These are phyloP conservation scores for Smallanthus sonchifolius DNA, from an alignment of 129 eudicot genomes.

Conservation along the genomic window DNA sequence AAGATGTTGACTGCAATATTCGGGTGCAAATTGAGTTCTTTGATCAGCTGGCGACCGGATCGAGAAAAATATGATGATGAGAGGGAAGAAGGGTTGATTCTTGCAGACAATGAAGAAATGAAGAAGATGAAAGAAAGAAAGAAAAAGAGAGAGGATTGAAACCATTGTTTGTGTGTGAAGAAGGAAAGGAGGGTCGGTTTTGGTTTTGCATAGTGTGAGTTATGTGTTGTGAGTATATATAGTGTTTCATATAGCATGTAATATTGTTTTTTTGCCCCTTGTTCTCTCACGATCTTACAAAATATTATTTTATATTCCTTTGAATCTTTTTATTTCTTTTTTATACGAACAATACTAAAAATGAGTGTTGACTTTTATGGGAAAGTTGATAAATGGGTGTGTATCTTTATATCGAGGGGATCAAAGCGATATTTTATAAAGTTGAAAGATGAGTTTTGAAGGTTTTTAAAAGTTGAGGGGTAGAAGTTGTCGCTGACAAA, in stretches of 20 bases:
- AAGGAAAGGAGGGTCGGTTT: conserved; percentile 4
- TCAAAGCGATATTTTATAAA: too few species aligned
- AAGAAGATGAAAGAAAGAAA: conserved; percentile 4
- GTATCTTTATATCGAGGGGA: too few species aligned
- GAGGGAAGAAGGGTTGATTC: not conserved
- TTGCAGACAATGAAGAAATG: too few species aligned
- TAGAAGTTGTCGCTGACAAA: too few species aligned
- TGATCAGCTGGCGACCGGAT: conserved; percentile 36
- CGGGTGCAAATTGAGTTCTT: conserved; percentile 56
- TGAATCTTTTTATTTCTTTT: not conserved
- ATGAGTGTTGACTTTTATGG: too few species aligned
- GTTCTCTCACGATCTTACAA: conserved; percentile 7
- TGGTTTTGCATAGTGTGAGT: conserved; percentile 13
- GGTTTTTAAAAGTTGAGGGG: too few species aligned
- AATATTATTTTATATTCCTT: not conserved
- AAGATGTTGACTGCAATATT: conserved; percentile 37
- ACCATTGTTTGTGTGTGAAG: conserved; percentile 27
- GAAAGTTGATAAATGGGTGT: too few species aligned
- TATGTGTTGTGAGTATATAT: conserved; percentile 11
- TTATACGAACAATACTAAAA: too few species aligned
- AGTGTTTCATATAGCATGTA: conserved; percentile 7
- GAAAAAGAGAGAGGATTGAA: conserved; percentile 11
- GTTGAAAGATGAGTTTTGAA: too few species aligned
- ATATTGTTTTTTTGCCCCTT: conserved; percentile 13
- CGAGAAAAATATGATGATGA: conserved; percentile 2